phyloP scores from a whole-genome alignment of 2,329 filamentous ascomycete genomes.

The Trichoderma breve region DNA sequence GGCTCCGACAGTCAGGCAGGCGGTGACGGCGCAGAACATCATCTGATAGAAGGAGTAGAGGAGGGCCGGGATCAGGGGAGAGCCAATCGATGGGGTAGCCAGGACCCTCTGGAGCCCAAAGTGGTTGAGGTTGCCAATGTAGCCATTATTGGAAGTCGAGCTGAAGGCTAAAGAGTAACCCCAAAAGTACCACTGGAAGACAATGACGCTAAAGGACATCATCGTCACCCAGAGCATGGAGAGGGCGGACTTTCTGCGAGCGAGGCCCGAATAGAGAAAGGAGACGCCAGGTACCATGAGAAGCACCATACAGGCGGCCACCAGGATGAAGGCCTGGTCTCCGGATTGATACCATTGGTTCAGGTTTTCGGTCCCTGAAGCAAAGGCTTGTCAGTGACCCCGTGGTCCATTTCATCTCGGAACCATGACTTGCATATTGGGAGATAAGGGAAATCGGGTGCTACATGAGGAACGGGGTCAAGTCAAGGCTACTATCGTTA shows the following conservation, averaged over 20 bases:
- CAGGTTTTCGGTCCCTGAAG: constrained; percentile 73
- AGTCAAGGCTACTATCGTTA: constrained; percentile 16
- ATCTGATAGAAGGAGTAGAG: constrained; percentile 97
- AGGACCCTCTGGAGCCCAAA: constrained; percentile 87
- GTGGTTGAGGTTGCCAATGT: constrained; percentile 85
- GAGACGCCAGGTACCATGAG: constrained; percentile 96
- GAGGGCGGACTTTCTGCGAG: constrained; percentile 94
- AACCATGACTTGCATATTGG: constrained; percentile 8
- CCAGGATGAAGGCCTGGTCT: constrained; percentile 90
- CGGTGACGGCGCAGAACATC: constrained; percentile 95
- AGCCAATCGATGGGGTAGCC: constrained; percentile 81
- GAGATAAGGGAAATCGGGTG: not conserved
- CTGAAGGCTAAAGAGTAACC: constrained; percentile 95
- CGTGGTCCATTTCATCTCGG: not conserved
- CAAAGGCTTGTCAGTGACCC: constrained; percentile 1
- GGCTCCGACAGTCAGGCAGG: constrained; percentile 84
- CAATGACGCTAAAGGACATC: constrained; percentile 85
- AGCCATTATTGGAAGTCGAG: constrained; percentile 75
- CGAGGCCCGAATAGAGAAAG: constrained; percentile 95
- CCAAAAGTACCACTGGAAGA: constrained; percentile 99
- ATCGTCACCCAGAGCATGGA: constrained; percentile 98
- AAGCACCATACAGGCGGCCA: constrained; percentile 88
- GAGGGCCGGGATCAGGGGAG: constrained; percentile 81
- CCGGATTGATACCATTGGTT: constrained; percentile 95
- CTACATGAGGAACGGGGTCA: not conserved